A percentile compares a stretch with the other conserved stretches of the same genome.
phyloP scores from a whole-genome alignment of 164 flowering plant species.

The Tetracentron sinense region DNA sequence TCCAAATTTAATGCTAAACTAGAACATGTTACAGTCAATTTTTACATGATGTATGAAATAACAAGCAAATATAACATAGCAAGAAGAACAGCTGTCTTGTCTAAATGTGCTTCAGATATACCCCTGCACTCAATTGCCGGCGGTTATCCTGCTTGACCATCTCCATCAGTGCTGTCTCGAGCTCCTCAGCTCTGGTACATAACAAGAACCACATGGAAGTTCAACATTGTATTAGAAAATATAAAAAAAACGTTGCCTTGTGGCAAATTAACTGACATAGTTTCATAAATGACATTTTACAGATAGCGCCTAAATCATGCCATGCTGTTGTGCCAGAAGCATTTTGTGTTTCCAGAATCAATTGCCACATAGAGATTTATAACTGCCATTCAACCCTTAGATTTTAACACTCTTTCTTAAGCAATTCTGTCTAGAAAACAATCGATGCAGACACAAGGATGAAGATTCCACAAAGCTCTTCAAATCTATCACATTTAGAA shows the following conservation, averaged over 20 bases:
- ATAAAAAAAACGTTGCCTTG: too few relatives aligned
- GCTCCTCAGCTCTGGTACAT: constrained; percentile 78
- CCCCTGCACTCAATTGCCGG: constrained; percentile 77
- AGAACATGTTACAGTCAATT: not conserved
- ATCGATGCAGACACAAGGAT: not conserved
- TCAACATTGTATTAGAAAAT: not conserved
- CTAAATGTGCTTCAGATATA: constrained; percentile 21
- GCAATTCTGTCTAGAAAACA: not conserved
- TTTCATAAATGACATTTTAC: too few relatives aligned
- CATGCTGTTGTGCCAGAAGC: not conserved
- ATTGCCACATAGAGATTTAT: too few relatives aligned
- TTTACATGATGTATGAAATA: too few relatives aligned
- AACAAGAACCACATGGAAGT: not conserved
- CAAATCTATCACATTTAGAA: too few relatives aligned
- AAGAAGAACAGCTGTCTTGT: not conserved
- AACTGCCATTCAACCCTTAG: not conserved
- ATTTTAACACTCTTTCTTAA: not conserved
- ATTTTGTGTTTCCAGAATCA: too few relatives aligned
- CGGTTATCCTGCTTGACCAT: constrained; percentile 86
- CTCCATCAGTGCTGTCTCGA: constrained; percentile 93
- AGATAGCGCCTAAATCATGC: not conserved
- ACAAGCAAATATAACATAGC: not conserved
- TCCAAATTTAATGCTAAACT: not conserved
- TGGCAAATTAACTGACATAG: too few relatives aligned
- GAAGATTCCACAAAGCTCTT: not conserved